Conservation (phyloP, 768 basidiomycete genomes). For the Suillus placidus region DNA sequence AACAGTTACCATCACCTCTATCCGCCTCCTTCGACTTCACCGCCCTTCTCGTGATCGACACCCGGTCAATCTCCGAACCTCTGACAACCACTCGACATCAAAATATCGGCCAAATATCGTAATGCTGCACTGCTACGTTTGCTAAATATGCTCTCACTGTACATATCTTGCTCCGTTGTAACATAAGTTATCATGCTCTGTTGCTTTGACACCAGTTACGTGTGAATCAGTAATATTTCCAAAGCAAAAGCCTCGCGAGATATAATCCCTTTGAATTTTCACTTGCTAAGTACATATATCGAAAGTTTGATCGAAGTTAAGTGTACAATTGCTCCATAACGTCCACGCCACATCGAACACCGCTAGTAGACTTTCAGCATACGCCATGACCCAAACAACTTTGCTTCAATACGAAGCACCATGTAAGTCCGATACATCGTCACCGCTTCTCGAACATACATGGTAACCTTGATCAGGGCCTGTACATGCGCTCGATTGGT, state of each 20-base stretch:
- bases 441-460: constrained; percentile 14
- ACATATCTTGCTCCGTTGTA: constrained; percentile 34
- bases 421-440: constrained; percentile 53
- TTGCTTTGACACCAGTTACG: constrained; percentile 18
- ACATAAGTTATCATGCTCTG: constrained; percentile 16
- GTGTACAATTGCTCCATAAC: background rate
- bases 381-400: constrained; percentile 66
- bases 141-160: constrained; percentile 30
- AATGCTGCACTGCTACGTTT: constrained; percentile 23
- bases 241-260: background rate
- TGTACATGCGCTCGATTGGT: constrained; percentile 86
- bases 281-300: constrained; percentile 11
- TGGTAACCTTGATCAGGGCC: constrained; percentile 59
- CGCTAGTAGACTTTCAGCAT: constrained; percentile 6
- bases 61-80: constrained; percentile 25
- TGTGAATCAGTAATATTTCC: background rate
- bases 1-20: constrained; percentile 15
- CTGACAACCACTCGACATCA: constrained; percentile 21
- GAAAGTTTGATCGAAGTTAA: background rate
- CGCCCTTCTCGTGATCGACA: constrained; percentile 15
- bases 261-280: background rate
- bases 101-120: constrained; percentile 17
- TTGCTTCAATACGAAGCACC: constrained; percentile 84
- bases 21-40: constrained; percentile 19
- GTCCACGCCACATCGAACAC: constrained; percentile 26